Evolutionary conservation across 257 asterid species (phyloP), one percentile per base, ranked within the genome.

Genomic region (Penstemon eatonii): DNA sequence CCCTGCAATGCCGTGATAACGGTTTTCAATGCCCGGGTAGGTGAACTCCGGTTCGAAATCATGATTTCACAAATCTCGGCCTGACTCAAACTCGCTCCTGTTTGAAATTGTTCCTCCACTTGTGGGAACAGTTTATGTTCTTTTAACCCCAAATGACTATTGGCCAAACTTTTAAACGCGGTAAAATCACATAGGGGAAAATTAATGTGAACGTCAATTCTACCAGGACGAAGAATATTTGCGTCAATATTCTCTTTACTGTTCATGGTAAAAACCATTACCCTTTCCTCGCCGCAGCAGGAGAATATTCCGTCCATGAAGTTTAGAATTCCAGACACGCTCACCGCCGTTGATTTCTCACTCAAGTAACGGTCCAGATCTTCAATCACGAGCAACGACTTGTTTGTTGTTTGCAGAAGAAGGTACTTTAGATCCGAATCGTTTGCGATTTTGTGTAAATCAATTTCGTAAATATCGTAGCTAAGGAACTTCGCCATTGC

Each of bases 291-390:
- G 0, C 95, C 96, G 81, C 96, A 87, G 81, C 89, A 76, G 63
- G 98, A 92, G 72, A 85, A 75, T 56, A 92, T 65, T 43, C 98
- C 98, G 76, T 92, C 98, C 98, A 92, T 89, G 80, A 92, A 92
- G 54, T 89, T 88, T 1, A 86, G 83, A n/a, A 92, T 79, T 9
- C 96, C 98, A 5, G 96, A 75, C 4, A 73, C 3, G 76, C 92
- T 87, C 73, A 80, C 80, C 38, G 79, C 78, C 67, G 91, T 73
- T 63, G 87, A 69, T 68, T 86, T 87, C 54, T 77, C 81, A 3
- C 55, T 72, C 11, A 92, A 13, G 46, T 78, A 81, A 12, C 95
- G 90, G 76, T 92, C 96, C 43, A 92, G 89, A 79, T 92, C 96
- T 76, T 92, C 98, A 60, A 89, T 69, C 56, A 87, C 95, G 37